Conservation (phyloP, 1,139 yeast species). For the Debaryomycetaceae sp. region DNA sequence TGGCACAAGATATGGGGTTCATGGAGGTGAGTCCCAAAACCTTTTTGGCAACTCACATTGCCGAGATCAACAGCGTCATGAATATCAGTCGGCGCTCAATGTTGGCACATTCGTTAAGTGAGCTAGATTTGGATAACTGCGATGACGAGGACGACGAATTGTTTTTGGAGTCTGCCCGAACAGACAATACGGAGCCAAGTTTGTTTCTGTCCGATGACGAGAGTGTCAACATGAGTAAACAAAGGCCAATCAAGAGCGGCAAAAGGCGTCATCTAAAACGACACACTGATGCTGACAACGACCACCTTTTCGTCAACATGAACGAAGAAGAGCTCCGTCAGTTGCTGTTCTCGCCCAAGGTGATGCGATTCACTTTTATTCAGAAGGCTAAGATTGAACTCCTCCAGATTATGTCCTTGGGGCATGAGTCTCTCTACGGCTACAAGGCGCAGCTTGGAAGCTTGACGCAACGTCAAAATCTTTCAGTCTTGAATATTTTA, state of each 20-base stretch:
- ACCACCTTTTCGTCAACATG: constrained; percentile 29
- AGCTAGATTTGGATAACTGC: constrained; percentile 51
- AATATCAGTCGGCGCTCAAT: constrained; percentile 65
- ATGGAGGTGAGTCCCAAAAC: constrained; percentile 71
- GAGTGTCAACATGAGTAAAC: constrained; percentile 22
- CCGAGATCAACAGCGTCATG: constrained; percentile 76
- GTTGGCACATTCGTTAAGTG: constrained; percentile 63
- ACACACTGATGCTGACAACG: constrained; percentile 20
- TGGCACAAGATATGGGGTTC: constrained; percentile 84
- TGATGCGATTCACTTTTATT: constrained; percentile 46
- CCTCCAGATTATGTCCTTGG: constrained; percentile 72
- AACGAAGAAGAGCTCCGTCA: constrained; percentile 29
- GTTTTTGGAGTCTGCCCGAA: constrained; percentile 38
- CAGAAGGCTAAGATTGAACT: constrained; percentile 80
- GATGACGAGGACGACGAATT: constrained; percentile 28
- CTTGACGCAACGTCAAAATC: constrained; percentile 58
- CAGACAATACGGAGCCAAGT: constrained; percentile 31
- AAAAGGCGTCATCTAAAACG: constrained; percentile 1
- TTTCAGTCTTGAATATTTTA: constrained; percentile 67
- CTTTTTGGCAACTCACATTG: constrained; percentile 76
- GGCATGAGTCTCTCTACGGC: constrained; percentile 79
- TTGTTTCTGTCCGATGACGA: constrained; percentile 22
- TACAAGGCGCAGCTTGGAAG: constrained; percentile 54
- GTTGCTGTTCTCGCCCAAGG: constrained; percentile 19
- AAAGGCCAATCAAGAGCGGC: constrained; percentile 18